phyloP scores from a whole-genome alignment of 116 monocot species.

The Iris pallida region DNA sequence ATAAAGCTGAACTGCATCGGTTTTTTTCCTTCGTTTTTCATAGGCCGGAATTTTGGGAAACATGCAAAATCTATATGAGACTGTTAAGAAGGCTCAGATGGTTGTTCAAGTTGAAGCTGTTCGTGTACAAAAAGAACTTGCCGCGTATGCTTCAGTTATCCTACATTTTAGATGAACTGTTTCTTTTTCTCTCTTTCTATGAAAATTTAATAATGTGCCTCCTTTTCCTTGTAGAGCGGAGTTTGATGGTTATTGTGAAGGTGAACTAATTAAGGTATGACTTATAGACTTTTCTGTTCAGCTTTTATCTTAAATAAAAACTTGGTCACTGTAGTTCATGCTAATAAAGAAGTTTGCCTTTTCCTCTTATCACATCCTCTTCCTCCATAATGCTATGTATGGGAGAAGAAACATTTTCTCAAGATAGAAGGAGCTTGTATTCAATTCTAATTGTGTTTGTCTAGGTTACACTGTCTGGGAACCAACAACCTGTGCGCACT shows the following conservation, averaged over 20 bases:
- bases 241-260: constrained; percentile 99
- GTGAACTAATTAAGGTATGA: constrained; percentile 91
- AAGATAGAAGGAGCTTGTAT: background rate
- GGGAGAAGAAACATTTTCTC: too few relatives aligned
- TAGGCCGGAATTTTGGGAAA: constrained; percentile 88
- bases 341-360: too few relatives aligned
- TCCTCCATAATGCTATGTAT: too few relatives aligned
- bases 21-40: background rate
- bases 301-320: too few relatives aligned
- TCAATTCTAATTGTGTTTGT: background rate
- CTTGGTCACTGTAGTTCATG: too few relatives aligned
- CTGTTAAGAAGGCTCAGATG: constrained; percentile 97
- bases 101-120: constrained; percentile 99
- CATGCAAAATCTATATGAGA: constrained; percentile 96
- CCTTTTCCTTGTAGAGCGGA: constrained; percentile 59
- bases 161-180: background rate
- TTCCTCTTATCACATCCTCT: too few relatives aligned
- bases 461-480: constrained; percentile 96
- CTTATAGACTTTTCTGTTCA: background rate
- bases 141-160: constrained; percentile 51
- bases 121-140: constrained; percentile 96
- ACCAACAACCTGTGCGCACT: constrained; percentile 87
- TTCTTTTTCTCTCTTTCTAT: background rate
- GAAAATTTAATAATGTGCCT: background rate
- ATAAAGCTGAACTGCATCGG: background rate